These are phyloP conservation scores for Triticum monococcum DNA, from an alignment of 176 grass and related monocot species.

Conservation along the genomic window DNA sequence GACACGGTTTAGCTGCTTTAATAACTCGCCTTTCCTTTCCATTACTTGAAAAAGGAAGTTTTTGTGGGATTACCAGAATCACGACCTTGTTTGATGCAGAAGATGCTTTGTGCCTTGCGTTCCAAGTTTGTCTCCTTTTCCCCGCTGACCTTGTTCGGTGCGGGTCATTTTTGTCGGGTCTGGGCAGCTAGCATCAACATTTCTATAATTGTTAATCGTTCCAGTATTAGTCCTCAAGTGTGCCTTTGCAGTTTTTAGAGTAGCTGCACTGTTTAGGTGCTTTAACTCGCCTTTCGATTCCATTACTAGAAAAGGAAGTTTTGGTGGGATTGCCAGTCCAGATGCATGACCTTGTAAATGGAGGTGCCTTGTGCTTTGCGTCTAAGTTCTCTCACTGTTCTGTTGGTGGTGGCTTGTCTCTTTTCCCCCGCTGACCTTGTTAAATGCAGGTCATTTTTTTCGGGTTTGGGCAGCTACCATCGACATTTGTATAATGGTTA, in stretches of 20 bases:
- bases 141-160: neutral
- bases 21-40: constrained; percentile 8
- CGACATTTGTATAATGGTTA: neutral
- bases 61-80: neutral
- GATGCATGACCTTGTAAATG: neutral
- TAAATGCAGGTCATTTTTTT: neutral
- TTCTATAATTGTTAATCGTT: neutral
- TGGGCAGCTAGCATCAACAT: neutral
- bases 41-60: neutral
- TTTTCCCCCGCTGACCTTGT: neutral
- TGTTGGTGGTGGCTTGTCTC: neutral
- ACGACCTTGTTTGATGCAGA: neutral
- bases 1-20: constrained; percentile 7
- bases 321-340: neutral
- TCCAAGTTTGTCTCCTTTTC: neutral
- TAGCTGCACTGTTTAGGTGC: constrained; percentile 25
- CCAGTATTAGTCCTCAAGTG: neutral
- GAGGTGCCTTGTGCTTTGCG: neutral
- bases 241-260: constrained; percentile 18
- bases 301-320: neutral
- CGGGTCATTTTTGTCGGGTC: neutral
- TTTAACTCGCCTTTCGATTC: constrained; percentile 9
- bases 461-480: neutral
- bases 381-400: neutral
- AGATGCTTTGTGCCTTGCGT: neutral